Base-by-base conservation (phyloP, 768 basidiomycete species). In the Rhizopogon roseolus region DNA sequence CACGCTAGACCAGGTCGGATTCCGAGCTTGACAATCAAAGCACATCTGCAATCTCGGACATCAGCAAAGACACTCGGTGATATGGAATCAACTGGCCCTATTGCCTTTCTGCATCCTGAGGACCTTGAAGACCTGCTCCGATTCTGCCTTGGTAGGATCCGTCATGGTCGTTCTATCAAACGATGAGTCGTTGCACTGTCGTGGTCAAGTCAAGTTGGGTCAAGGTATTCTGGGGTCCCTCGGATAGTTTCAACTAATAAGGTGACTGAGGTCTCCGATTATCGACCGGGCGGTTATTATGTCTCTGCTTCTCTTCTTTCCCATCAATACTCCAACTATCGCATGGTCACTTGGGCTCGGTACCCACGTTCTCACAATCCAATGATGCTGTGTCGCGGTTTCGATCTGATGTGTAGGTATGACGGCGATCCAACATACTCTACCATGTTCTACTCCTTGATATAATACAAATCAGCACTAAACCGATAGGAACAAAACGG, bases 1-100 rank as follows among this genome's bases (percentile, higher is more conserved):
- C 19, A 97, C 93, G 57, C 92, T 94, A 4, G 94, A 86, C 97
- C 96, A 98, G 32, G 94, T 97, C 43, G 96, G 96, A 73, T 97
- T 97, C 63, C 93, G 87, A 44, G 95, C 94, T 63, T 82, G 81
- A 68, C 96, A 98, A 69, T 98, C 96, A 63, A 97, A 97, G 73
- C 96, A 98, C 66, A 80, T 76, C 90, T 92, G 19, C 19, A 48
- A 22, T 16, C 32, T 16, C 19, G 19, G 34, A 36, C 22, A 22
- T 48, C 32, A 48, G 16, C 34, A 16, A 25, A 28, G 19, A 36
- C 32, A 14, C 10, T 22, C 7, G 22, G 32, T 16, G 8, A n/a
- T 5, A 0, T 25, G 19, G 25, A 36, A 48, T 13, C 3, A n/a
- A n/a, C 58, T 6, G 4, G 86, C 91, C 75, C 88, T 93, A 74